phyloP scores from a whole-genome alignment of 1,284 basidiomycete species.

The Fomitopsis betulina region DNA sequence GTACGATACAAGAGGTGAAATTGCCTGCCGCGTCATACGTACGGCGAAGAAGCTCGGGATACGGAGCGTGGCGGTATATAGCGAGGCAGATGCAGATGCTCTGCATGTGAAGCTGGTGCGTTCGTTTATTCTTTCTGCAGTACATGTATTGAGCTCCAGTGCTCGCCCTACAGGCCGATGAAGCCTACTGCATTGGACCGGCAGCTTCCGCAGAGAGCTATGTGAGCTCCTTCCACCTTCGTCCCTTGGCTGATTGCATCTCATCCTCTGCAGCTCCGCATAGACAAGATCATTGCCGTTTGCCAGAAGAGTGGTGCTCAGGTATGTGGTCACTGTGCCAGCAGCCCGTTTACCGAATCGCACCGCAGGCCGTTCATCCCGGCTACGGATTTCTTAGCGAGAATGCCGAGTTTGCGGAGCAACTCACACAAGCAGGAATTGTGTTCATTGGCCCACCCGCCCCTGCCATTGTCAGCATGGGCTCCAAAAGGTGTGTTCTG shows the following conservation, averaged over 20 bases:
- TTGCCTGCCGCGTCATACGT: constrained; percentile 89
- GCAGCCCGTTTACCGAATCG: background rate
- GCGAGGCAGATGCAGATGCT: constrained; percentile 75
- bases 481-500: constrained; percentile 71
- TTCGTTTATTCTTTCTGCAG: background rate
- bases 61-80: constrained; percentile 88
- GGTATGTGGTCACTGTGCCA: constrained; percentile 35
- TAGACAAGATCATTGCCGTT: constrained; percentile 86
- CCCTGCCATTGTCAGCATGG: constrained; percentile 91
- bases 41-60: constrained; percentile 88
- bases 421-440: constrained; percentile 84
- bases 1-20: constrained; percentile 75
- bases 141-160: background rate
- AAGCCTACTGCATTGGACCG: constrained; percentile 91
- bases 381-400: constrained; percentile 91
- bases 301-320: constrained; percentile 81
- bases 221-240: constrained; percentile 42
- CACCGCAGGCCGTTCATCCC: constrained; percentile 69
- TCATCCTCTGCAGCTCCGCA: constrained; percentile 58
- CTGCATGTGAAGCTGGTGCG: constrained; percentile 74
- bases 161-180: constrained; percentile 67
- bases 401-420: constrained; percentile 87
- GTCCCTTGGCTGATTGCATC: background rate
- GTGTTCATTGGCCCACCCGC: constrained; percentile 96
- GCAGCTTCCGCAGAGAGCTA: constrained; percentile 88